These are phyloP conservation scores for Penicillium brevicompactum DNA, from an alignment of 2,329 filamentous ascomycete species.

Conservation along the genomic window DNA sequence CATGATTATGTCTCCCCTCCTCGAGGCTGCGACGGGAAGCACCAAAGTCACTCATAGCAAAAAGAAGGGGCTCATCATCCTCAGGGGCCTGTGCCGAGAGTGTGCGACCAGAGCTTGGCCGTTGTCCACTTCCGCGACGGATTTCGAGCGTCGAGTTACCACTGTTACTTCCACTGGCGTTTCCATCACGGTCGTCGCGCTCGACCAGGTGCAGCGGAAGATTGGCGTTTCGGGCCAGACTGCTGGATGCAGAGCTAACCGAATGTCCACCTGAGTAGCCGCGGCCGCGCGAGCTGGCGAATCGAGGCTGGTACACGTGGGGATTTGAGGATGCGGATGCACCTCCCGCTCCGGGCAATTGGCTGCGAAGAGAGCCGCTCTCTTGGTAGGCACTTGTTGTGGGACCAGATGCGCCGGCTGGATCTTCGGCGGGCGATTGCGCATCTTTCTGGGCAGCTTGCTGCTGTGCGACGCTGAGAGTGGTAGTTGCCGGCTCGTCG, in stretches of 20 bases:
- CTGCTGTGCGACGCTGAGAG: slow-evolving; percentile 35
- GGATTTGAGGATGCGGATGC: slow-evolving; percentile 35
- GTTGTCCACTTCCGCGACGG: slow-evolving; percentile 38
- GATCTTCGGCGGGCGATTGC: slow-evolving; percentile 24
- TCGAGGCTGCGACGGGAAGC: slow-evolving; percentile 46
- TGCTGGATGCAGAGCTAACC: slow-evolving; percentile 43
- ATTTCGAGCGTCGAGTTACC: slow-evolving; percentile 38
- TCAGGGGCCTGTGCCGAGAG: slow-evolving; percentile 35
- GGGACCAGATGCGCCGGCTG: slow-evolving; percentile 17
- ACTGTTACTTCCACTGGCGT: slow-evolving; percentile 44
- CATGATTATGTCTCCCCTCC: slow-evolving; percentile 39
- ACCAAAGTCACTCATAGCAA: slow-evolving; percentile 51
- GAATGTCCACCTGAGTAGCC: slow-evolving; percentile 42
- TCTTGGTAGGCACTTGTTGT: slow-evolving; percentile 22
- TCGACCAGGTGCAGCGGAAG: slow-evolving; percentile 37
- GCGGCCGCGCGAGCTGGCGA: slow-evolving; percentile 39
- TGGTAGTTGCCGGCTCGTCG: slow-evolving; percentile 39
- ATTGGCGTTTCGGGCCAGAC: slow-evolving; percentile 38
- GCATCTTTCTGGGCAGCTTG: slow-evolving; percentile 32
- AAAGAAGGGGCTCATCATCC: slow-evolving; percentile 49
- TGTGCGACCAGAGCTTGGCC: slow-evolving; percentile 37
- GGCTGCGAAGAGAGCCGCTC: slow-evolving; percentile 20
- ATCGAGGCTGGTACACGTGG: slow-evolving; percentile 41
- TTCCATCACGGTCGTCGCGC: slow-evolving; percentile 43
- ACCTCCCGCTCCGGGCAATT: slow-evolving; percentile 28